Evolutionary conservation across 179 eudicot genomes (phyloP).

Genomic region (Beta macrorhiza): DNA sequence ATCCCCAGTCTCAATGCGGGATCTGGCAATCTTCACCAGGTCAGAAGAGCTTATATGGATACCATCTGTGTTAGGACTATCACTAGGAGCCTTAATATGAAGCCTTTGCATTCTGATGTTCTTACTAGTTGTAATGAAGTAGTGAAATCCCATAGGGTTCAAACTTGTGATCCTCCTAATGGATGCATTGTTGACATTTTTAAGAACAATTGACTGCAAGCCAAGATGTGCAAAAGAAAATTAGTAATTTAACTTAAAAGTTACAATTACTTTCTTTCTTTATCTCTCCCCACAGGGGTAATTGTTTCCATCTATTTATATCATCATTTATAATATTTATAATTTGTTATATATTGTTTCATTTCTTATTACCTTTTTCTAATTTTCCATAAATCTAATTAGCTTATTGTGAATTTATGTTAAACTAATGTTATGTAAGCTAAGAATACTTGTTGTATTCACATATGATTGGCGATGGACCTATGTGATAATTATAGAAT

Average conservation of each 20-base stretch:
- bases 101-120: constrained; percentile 37
- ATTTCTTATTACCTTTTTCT: no score
- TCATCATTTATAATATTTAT: no score
- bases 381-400: no score
- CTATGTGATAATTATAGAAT: no score
- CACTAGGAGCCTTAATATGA: constrained; percentile 46
- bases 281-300: no score
- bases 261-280: no score
- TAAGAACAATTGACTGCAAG: constrained; percentile 49
- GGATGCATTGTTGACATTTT: constrained; percentile 37
- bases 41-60: constrained; percentile 57
- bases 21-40: constrained; percentile 33
- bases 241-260: not conserved
- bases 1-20: constrained; percentile 60
- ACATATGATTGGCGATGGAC: no score
- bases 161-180: constrained; percentile 41
- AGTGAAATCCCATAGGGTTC: constrained; percentile 68
- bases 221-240: not conserved
- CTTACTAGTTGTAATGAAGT: constrained; percentile 34
- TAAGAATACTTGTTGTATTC: no score
- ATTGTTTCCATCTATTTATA: no score
- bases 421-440: no score
- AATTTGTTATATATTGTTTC: no score
- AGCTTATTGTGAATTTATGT: no score
- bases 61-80: constrained; percentile 78